A percentile compares a stretch with the other conserved stretches of the same genome.
These are phyloP conservation scores for Emericellopsis cladophorae DNA, from an alignment of 2,329 filamentous ascomycete species.

Conservation along the genomic window DNA sequence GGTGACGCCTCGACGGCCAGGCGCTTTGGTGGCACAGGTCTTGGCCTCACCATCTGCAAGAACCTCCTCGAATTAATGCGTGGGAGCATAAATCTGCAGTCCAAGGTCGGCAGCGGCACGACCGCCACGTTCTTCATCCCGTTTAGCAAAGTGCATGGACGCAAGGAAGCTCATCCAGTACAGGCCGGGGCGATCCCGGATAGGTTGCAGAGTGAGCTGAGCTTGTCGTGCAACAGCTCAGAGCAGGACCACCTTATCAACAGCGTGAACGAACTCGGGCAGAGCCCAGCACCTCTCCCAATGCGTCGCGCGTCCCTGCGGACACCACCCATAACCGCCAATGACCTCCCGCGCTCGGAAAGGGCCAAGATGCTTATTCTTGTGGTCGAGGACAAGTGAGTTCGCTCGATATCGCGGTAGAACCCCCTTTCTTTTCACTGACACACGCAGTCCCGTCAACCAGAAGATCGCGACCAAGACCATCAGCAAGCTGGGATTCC, in stretches of 20 bases:
- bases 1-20: conserved; percentile 69
- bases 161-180: conserved; percentile 35
- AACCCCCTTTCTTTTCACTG: conserved; percentile 2
- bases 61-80: conserved; percentile 71
- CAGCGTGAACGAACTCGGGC: conserved; percentile 12
- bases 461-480: conserved; percentile 67
- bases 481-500: conserved; percentile 61
- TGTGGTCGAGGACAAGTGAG: conserved; percentile 71
- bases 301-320: conserved; percentile 20
- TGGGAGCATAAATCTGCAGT: conserved; percentile 60
- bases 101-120: conserved; percentile 54
- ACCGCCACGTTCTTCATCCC: conserved; percentile 67
- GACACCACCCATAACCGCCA: conserved; percentile 23
- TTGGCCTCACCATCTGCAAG: conserved; percentile 71
- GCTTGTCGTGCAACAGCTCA: conserved; percentile 54
- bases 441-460: conserved; percentile 44
- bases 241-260: conserved; percentile 40
- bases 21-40: conserved; percentile 66
- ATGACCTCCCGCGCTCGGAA: conserved; percentile 41
- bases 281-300: conserved; percentile 3
- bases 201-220: conserved; percentile 50
- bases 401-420: conserved; percentile 8
- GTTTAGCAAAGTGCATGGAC: conserved; percentile 55
- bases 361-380: conserved; percentile 55
- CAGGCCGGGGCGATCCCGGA: conserved; percentile 55